phyloP scores from a whole-genome alignment of 768 basidiomycete genomes.

The Hypholoma sublateritium region DNA sequence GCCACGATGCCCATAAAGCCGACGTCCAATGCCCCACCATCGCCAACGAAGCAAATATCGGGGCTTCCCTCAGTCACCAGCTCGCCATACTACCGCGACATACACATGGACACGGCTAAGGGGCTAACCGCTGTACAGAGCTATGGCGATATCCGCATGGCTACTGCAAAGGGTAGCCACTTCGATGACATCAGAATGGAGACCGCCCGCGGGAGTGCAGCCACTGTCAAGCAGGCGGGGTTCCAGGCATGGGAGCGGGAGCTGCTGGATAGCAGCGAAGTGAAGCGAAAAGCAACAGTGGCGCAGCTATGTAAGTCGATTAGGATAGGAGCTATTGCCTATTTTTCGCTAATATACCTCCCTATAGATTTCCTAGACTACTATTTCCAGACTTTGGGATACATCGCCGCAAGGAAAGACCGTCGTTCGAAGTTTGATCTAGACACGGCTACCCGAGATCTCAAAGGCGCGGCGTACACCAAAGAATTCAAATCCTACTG shows the following conservation, averaged over 20 bases:
- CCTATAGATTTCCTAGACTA: constrained; percentile 90
- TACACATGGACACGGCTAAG: constrained; percentile 82
- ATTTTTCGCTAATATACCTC: not conserved
- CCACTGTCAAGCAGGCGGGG: constrained; percentile 56
- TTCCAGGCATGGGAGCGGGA: constrained; percentile 84
- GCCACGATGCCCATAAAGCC: constrained; percentile 7
- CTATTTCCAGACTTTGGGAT: constrained; percentile 94
- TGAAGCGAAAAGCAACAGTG: constrained; percentile 93
- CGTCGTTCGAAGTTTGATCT: constrained; percentile 80
- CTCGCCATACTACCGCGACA: constrained; percentile 43
- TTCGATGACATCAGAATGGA: constrained; percentile 68
- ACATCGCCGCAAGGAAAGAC: constrained; percentile 83
- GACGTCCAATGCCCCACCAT: constrained; percentile 8
- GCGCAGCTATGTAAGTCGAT: constrained; percentile 83
- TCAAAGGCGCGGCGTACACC: constrained; percentile 54
- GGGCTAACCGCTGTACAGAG: constrained; percentile 44
- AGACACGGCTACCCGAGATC: constrained; percentile 71
- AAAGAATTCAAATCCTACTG: constrained; percentile 92
- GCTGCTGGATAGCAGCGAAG: constrained; percentile 80
- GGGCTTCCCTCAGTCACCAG: constrained; percentile 25
- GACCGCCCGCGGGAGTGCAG: constrained; percentile 49
- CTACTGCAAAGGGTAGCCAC: constrained; percentile 54
- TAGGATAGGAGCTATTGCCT: constrained; percentile 1
- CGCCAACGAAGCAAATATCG: constrained; percentile 28
- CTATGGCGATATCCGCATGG: constrained; percentile 52